Evolutionary conservation across 805 yeast genomes (phyloP).

Genomic region (Kodamaea restingae): DNA sequence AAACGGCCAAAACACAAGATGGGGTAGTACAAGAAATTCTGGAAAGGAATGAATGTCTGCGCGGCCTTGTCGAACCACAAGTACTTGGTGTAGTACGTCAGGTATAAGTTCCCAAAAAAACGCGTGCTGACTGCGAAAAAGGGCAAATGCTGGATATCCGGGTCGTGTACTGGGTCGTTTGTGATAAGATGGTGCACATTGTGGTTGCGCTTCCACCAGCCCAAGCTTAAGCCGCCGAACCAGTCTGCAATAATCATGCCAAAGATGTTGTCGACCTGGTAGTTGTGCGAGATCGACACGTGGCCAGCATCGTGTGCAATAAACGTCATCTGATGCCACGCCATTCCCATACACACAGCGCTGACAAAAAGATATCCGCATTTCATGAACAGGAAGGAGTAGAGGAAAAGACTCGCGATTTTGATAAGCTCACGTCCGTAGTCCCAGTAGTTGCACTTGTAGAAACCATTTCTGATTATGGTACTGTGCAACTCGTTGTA

Average conservation of each 20-base stretch:
- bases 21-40: conserved; percentile 71
- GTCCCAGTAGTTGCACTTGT: conserved; percentile 68
- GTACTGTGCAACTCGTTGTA: conserved; percentile 58
- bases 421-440: conserved; percentile 68
- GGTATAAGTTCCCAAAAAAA: conserved; percentile 63
- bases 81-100: conserved; percentile 71
- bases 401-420: conserved; percentile 49
- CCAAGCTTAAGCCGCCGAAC: conserved; percentile 83
- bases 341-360: conserved; percentile 65
- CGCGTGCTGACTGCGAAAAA: conserved; percentile 81
- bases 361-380: conserved; percentile 45
- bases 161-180: conserved; percentile 93
- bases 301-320: conserved; percentile 92
- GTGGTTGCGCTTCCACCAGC: conserved; percentile 95
- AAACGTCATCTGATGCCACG: conserved; percentile 88
- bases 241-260: conserved; percentile 74
- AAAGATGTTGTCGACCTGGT: conserved; percentile 67
- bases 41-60: conserved; percentile 53
- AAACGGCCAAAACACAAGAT: conserved; percentile 79
- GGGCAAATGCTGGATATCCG: conserved; percentile 90
- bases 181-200: conserved; percentile 89
- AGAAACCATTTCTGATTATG: conserved; percentile 55
- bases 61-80: conserved; percentile 70
- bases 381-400: conserved; percentile 48
- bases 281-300: conserved; percentile 75